Evolutionary conservation across 2,329 filamentous ascomycete genomes (phyloP), one percentile per base, ranked within the genome.

Genomic region (Dactylellina drechsleri): DNA sequence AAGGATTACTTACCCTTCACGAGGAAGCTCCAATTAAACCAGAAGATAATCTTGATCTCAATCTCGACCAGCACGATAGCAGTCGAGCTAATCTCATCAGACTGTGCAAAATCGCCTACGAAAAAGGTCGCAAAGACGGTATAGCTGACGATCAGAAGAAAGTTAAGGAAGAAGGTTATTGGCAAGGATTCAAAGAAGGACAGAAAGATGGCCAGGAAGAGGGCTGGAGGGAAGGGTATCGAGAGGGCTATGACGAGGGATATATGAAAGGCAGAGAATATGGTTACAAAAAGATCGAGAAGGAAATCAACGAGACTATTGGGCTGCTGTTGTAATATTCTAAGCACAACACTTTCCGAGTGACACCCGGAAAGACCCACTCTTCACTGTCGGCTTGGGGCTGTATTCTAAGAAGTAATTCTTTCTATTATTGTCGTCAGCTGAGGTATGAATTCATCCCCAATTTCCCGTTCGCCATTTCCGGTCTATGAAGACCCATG

Each of bases 201-300:
- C 36, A 64, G 12, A 75, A 59, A 12, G 57, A 53, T 12, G 71
- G 71, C 12, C 50, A 53, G 12, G 64, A 68, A 18, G 64, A 75
- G 26, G 71, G 70, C 12, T 68, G 71, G 71, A 60, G 64, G 12
- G 71, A 75, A 23, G 71, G 64, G 0, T 68, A 75, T 50, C 52
- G 64, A 31, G 58, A 68, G 15, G 64, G 64, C 13, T 68, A 68
- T 12, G 64, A 67, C 16, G 54, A 75, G 54, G 71, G 71, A 15
- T 68, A 75, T 36, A 65, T 68, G 71, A 75, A 65, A 15, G 71
- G 71, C 0, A 57, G 64, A 50, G 64, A 68, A 59, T 75, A 68
- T 18, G 64, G 71, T 10, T 57, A 75, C 15, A 68, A 75, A 40
- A 68, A 75, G 26, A 75, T 75, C n/a, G 58, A 68, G 36, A 65